Evolutionary conservation across 441 rosid genomes (phyloP).

Genomic region (Brassica hybrid): DNA sequence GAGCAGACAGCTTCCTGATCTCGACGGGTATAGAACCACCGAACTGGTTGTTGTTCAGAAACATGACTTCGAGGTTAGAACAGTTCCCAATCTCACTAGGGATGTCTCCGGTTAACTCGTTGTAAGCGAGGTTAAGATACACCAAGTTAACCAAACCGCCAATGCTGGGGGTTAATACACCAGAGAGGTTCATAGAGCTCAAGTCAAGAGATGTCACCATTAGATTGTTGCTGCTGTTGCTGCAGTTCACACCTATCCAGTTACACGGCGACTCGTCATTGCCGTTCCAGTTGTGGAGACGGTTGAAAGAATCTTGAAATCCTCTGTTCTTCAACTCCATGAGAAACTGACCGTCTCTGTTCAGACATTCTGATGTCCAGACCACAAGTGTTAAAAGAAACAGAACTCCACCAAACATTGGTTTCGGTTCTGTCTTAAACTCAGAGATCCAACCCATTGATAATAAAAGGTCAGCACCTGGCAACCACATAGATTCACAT

Average conservation of each 20-base stretch:
- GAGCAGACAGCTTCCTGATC: constrained; percentile 52
- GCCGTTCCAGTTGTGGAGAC: constrained; percentile 70
- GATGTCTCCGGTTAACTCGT: constrained; percentile 62
- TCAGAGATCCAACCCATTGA: constrained; percentile 34
- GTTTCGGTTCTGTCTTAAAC: constrained; percentile 22
- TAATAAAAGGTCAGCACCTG: constrained; percentile 29
- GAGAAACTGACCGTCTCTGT: constrained; percentile 73
- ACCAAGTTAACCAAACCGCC: constrained; percentile 69
- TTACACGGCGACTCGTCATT: constrained; percentile 76
- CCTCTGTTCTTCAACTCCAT: constrained; percentile 65
- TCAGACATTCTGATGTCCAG: constrained; percentile 60
- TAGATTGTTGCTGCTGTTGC: constrained; percentile 59
- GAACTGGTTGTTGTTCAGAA: constrained; percentile 76
- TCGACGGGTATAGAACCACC: constrained; percentile 73
- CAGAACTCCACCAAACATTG: constrained; percentile 29
- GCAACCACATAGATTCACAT: constrained; percentile 25
- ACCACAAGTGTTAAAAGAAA: constrained; percentile 43
- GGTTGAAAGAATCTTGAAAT: constrained; percentile 57
- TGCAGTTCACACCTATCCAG: constrained; percentile 91
- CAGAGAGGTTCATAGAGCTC: constrained; percentile 83
- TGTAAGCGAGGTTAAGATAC: constrained; percentile 70
- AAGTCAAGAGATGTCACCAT: constrained; percentile 73
- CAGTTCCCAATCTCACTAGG: constrained; percentile 78
- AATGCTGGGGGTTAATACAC: constrained; percentile 65
- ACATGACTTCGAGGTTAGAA: constrained; percentile 54